These are phyloP conservation scores for Tetrastigma voinierianum DNA, from an alignment of 164 flowering plant species.

Conservation along the genomic window DNA sequence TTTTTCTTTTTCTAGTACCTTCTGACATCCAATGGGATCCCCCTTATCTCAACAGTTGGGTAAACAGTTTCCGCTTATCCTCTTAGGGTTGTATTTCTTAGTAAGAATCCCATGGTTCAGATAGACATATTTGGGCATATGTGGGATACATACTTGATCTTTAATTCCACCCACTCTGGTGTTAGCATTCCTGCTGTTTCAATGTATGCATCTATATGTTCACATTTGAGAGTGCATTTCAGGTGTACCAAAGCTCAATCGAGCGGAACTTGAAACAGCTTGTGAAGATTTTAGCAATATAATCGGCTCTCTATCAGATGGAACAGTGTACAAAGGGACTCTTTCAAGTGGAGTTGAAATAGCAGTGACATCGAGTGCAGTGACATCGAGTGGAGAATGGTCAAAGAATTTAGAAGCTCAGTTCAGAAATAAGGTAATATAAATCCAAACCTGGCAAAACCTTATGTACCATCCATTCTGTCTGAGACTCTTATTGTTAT, in stretches of 20 bases:
- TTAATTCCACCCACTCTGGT: constrained; percentile 3
- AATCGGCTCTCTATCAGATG: constrained; percentile 54
- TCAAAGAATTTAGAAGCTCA: constrained; percentile 47
- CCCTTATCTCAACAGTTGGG: background rate
- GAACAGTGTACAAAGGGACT: constrained; percentile 73
- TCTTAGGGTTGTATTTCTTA: background rate
- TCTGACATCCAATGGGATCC: background rate
- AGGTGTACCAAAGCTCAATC: constrained; percentile 78
- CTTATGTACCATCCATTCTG: background rate
- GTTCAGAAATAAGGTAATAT: constrained; percentile 62
- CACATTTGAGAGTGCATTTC: constrained; percentile 13
- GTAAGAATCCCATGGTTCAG: background rate
- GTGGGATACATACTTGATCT: background rate
- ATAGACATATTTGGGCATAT: background rate
- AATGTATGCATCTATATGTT: background rate
- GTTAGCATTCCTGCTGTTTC: background rate
- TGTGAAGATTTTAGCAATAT: constrained; percentile 91
- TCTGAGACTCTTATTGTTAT: background rate
- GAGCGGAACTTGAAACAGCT: constrained; percentile 72
- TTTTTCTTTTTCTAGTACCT: too few relatives aligned
- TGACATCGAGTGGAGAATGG: constrained; percentile 52
- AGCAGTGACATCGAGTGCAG: constrained; percentile 51
- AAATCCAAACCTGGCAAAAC: background rate
- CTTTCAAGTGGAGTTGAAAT: constrained; percentile 88
- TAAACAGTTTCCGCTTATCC: constrained; percentile 2